Conservation (phyloP, 148 eudicot species). For the Rhododendron mucronatum region DNA sequence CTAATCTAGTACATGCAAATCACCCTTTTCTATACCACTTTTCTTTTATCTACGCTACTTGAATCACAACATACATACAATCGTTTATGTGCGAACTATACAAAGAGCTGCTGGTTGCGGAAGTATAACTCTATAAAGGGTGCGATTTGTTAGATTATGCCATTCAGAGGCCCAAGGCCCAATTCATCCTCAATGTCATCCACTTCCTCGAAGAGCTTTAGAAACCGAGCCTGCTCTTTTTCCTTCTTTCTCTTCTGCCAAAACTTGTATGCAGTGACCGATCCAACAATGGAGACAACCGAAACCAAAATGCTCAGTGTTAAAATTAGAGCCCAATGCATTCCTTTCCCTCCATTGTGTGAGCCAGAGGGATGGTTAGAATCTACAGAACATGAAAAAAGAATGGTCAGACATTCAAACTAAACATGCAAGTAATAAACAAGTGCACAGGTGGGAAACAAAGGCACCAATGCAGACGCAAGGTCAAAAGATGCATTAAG, state of each 20-base stretch:
- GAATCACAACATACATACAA: neutral
- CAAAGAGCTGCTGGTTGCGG: neutral
- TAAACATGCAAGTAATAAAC: neutral
- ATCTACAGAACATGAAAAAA: slow-evolving; percentile 30
- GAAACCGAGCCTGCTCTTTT: slow-evolving; percentile 76
- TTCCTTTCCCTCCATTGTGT: slow-evolving; percentile 20
- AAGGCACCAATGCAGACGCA: neutral
- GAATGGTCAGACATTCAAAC: neutral
- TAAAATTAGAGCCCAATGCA: slow-evolving; percentile 32
- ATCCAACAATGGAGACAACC: slow-evolving; percentile 30
- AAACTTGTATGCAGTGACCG: slow-evolving; percentile 44
- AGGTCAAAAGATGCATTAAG: neutral
- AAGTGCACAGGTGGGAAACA: neutral
- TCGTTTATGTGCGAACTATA: neutral
- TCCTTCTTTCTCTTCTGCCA: slow-evolving; percentile 69
- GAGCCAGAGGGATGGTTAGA: slow-evolving; percentile 18
- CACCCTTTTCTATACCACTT: neutral
- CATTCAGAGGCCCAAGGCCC: slow-evolving; percentile 57
- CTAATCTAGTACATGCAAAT: neutral
- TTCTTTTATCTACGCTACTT: neutral
- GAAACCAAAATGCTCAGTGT: slow-evolving; percentile 32
- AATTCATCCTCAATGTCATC: slow-evolving; percentile 81
- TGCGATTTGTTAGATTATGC: slow-evolving; percentile 9
- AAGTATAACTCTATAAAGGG: neutral
- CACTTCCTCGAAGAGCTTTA: slow-evolving; percentile 76